Evolutionary conservation across 768 basidiomycete species (phyloP).

Genomic region (Naganishia randhawae): DNA sequence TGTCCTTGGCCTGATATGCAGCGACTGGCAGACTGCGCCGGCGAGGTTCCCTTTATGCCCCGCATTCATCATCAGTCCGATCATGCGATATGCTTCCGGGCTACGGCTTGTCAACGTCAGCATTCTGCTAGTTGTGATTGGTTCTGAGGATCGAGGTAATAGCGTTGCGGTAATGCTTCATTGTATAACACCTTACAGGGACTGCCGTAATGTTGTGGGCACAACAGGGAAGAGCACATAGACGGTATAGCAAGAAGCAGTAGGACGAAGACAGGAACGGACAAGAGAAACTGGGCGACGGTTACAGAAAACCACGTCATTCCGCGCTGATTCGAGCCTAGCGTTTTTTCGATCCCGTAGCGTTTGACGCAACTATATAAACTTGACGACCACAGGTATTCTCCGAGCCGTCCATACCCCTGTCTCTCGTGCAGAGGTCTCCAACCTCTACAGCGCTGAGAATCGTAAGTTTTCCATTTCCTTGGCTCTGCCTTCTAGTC

Average conservation of each 20-base stretch:
- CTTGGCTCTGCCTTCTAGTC: not conserved
- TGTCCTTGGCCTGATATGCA: not conserved
- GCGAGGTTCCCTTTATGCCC: not conserved
- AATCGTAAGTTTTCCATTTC: slow-evolving; percentile 1
- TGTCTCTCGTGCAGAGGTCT: not conserved
- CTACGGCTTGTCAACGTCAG: no score
- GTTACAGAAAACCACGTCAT: not conserved
- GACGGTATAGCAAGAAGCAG: no score
- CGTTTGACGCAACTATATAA: slow-evolving; percentile 1
- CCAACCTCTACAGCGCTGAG: not conserved
- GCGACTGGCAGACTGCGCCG: not conserved
- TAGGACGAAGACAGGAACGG: not conserved
- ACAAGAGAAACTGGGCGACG: not conserved
- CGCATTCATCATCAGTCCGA: not conserved
- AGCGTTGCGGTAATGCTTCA: no score
- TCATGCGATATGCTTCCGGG: not conserved
- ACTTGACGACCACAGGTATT: not conserved
- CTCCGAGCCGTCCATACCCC: not conserved
- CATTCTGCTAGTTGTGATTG: no score
- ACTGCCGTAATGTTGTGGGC: no score
- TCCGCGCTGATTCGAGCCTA: not conserved
- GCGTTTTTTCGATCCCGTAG: no score
- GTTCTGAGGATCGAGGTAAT: no score
- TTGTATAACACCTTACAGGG: no score
- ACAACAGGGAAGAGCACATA: no score